These are phyloP conservation scores for Gastroboletus turbinatus DNA, from an alignment of 1,284 basidiomycete genomes.

Conservation along the genomic window DNA sequence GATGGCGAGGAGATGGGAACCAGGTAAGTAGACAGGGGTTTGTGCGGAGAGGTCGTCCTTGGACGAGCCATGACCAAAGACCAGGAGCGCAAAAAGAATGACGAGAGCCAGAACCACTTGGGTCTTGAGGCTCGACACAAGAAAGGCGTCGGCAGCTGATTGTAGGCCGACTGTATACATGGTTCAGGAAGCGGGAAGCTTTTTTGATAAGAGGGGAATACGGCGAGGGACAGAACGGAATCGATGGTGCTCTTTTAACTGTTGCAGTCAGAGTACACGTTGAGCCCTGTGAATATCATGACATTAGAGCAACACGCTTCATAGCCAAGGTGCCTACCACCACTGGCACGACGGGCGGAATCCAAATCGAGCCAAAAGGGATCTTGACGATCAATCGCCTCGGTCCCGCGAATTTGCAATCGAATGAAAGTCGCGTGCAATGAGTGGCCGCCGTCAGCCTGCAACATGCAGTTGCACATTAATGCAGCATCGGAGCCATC, in stretches of 20 bases:
- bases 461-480: conserved; percentile 8
- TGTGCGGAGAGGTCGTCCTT: conserved; percentile 42
- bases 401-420: conserved; percentile 28
- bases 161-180: conserved; percentile 60
- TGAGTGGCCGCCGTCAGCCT: conserved; percentile 10
- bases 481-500: conserved; percentile 9
- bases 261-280: conserved; percentile 21
- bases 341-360: conserved; percentile 12
- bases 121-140: conserved; percentile 52
- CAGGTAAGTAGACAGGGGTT: conserved; percentile 54
- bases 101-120: conserved; percentile 56
- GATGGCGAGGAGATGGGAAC: conserved; percentile 53
- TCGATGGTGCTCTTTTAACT: conserved; percentile 30
- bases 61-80: conserved; percentile 41
- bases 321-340: conserved; percentile 23
- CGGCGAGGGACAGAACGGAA: conserved; percentile 24
- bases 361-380: conserved; percentile 18
- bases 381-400: conserved; percentile 26
- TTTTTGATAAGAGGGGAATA: conserved; percentile 25
- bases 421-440: conserved; percentile 26
- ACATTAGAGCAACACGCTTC: conserved; percentile 29
- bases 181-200: conserved; percentile 14
- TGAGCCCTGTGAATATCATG: conserved; percentile 25
- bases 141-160: conserved; percentile 55
- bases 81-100: conserved; percentile 50